These are phyloP conservation scores for Margaritispora aquatica DNA, from an alignment of 495 filamentous ascomycete genomes.

Conservation along the genomic window DNA sequence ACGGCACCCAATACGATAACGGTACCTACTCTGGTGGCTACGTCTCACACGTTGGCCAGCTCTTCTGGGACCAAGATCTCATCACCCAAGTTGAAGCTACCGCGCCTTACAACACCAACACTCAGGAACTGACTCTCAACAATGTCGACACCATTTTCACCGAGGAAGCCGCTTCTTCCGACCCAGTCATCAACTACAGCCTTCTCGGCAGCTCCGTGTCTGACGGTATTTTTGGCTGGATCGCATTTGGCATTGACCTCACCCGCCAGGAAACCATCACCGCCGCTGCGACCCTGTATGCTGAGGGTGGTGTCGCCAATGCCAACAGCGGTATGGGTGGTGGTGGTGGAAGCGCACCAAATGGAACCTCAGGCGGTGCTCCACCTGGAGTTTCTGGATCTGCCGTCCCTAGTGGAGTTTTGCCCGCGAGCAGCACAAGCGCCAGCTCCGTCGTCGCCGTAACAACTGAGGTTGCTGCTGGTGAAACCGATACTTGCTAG, in stretches of 20 bases:
- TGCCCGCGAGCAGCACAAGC: neutral
- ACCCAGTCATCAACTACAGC: slow-evolving; percentile 53
- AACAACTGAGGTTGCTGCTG: neutral
- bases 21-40: slow-evolving; percentile 42
- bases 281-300: slow-evolving; percentile 12
- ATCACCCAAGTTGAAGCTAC: slow-evolving; percentile 48
- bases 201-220: slow-evolving; percentile 40
- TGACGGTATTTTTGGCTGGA: slow-evolving; percentile 48
- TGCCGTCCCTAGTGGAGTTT: neutral
- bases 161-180: slow-evolving; percentile 42
- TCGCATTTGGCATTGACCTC: slow-evolving; percentile 40
- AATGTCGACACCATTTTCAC: slow-evolving; percentile 36
- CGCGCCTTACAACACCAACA: slow-evolving; percentile 51
- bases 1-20: slow-evolving; percentile 41
- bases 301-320: slow-evolving; percentile 8
- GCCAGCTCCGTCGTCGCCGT: too few relatives aligned
- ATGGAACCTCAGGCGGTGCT: neutral
- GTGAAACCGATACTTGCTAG: neutral
- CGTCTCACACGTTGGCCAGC: slow-evolving; percentile 53
- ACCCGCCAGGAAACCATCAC: slow-evolving; percentile 27
- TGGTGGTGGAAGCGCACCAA: slow-evolving; percentile 1
- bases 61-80: slow-evolving; percentile 58
- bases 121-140: slow-evolving; percentile 43
- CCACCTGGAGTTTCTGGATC: neutral
- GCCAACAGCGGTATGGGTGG: slow-evolving; percentile 6